A percentile compares a stretch with the other conserved stretches of the same genome.
Conservation (phyloP, 2,329 filamentous ascomycete genomes). For the Botrytis aclada region DNA sequence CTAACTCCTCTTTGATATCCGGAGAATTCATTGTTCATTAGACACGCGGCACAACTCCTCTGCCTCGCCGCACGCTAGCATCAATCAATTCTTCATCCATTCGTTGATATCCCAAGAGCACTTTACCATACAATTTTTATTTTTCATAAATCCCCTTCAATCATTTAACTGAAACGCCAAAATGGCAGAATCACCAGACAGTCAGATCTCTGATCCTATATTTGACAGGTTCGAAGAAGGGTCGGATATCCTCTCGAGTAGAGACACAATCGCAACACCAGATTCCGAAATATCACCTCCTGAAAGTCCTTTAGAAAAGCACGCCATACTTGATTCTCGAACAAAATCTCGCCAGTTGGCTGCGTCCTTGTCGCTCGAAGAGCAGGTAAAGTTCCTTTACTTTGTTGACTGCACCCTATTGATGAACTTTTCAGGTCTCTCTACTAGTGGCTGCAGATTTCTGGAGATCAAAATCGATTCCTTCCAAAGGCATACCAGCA, state of each 20-base stretch:
- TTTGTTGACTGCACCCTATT: slow-evolving; percentile 8
- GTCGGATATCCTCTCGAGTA: slow-evolving; percentile 29
- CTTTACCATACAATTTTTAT: background rate
- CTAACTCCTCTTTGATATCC: slow-evolving; percentile 1
- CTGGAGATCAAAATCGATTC: slow-evolving; percentile 65
- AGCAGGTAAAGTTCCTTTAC: slow-evolving; percentile 32
- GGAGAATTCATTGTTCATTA: background rate
- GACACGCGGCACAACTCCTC: background rate
- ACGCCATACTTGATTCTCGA: slow-evolving; percentile 24
- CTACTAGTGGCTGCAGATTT: slow-evolving; percentile 62
- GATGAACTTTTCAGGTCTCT: slow-evolving; percentile 46
- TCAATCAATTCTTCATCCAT: background rate
- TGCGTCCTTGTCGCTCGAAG: slow-evolving; percentile 35
- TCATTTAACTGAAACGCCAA: background rate
- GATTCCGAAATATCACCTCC: slow-evolving; percentile 34
- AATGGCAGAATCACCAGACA: slow-evolving; percentile 30
- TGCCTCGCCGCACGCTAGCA: background rate
- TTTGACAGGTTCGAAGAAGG: slow-evolving; percentile 32
- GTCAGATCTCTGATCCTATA: slow-evolving; percentile 30
- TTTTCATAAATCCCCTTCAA: background rate
- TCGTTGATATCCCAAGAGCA: background rate
- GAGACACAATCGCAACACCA: slow-evolving; percentile 31
- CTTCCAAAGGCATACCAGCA: slow-evolving; percentile 59
- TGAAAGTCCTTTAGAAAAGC: slow-evolving; percentile 29
- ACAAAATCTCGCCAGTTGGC: slow-evolving; percentile 30